Evolutionary conservation across 2,329 filamentous ascomycete genomes (phyloP), one percentile per base, ranked within the genome.

Genomic region (Ceratocystis destructans): DNA sequence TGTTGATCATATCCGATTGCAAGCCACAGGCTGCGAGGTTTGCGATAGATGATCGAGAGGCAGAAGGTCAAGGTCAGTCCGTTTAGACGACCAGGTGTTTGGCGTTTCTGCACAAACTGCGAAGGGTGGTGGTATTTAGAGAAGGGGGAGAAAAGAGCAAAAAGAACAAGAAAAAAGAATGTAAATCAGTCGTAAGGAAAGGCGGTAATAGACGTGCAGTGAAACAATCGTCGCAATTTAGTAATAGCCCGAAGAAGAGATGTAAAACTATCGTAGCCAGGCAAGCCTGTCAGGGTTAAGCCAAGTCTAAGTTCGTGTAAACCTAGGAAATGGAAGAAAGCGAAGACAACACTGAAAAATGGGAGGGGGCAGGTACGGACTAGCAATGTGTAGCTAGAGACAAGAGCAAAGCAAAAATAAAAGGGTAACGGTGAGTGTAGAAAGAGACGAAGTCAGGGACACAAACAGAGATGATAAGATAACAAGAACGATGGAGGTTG

Each of bases 61-160:
- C 44, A 45, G 25, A n/a, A 22, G 28, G 28, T 31, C 8, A 41
- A 53, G 61, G 20, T 45, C 53, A 41, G 20, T 45, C 53, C 41
- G 15, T 33, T 5, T n/a, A 8, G 48, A 10, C 45, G 20, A 33
- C 62, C 65, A 46, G 62, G 53, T 25, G 17, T 53, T 41, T 55
- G 65, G 65, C 48, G 46, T 59, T 66, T 59, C 61, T 57, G 65
- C 65, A 46, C 61, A 65, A 61, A 37, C 41, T 46, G 25, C 50
- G 64, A 44, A 20, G 8, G 44, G 37, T 48, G 64, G 15, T 31
- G 64, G 15, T 31, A 53, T 22, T 59, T 25, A 12, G 22, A 53
- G 17, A 53, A 25, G 48, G 20, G n/a, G n/a, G 17, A 20, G 17
- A 22, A 48, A 8, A 22, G 48, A 22, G 48, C n/a, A 10, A 22